Evolutionary conservation across 2,329 filamentous ascomycete species (phyloP).

Genomic region (Colletotrichum kahawae): DNA sequence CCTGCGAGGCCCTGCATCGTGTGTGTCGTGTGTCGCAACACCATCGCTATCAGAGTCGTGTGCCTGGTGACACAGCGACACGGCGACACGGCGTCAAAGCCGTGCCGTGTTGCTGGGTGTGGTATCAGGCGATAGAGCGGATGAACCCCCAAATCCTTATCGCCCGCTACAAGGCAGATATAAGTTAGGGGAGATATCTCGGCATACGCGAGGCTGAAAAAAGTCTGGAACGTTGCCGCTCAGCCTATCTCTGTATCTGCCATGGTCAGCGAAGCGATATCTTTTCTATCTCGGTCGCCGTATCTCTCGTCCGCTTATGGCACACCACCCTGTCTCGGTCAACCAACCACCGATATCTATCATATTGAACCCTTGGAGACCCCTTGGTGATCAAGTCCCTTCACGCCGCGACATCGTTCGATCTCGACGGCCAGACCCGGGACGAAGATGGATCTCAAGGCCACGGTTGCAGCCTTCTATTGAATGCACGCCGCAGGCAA

Average conservation of each 20-base stretch:
- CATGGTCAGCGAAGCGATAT: background rate
- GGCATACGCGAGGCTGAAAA: background rate
- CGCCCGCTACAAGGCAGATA: background rate
- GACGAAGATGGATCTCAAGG: background rate
- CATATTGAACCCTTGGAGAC: background rate
- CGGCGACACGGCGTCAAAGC: background rate
- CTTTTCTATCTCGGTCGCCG: conserved; percentile 2
- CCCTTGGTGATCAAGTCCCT: background rate
- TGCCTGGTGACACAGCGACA: background rate
- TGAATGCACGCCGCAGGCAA: background rate
- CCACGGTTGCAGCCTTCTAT: conserved; percentile 1
- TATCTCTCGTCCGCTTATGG: conserved; percentile 1
- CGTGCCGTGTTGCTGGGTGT: background rate
- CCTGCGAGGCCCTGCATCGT: background rate
- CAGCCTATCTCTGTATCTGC: background rate
- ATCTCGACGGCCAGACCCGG: conserved; percentile 1
- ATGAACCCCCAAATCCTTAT: background rate
- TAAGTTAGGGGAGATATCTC: background rate
- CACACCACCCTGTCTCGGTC: background rate
- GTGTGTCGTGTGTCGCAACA: background rate
- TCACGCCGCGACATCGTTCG: conserved; percentile 3
- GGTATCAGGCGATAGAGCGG: background rate
- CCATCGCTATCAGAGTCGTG: background rate
- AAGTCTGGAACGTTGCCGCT: background rate
- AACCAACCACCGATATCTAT: background rate